Evolutionary conservation across 495 filamentous ascomycete species (phyloP).

Genomic region (Penicillium mononematosum): DNA sequence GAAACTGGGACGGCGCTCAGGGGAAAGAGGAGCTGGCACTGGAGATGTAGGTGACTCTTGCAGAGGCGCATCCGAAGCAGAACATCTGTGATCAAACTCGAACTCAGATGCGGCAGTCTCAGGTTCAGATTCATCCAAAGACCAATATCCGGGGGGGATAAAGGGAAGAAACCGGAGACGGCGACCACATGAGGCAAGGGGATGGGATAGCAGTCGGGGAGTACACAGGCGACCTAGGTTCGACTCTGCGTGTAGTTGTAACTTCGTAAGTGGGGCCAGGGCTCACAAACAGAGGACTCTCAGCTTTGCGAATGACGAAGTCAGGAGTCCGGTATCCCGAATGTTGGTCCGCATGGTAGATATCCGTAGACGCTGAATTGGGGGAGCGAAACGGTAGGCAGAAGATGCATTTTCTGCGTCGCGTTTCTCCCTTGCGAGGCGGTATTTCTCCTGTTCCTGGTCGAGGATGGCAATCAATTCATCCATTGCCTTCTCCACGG

Average conservation of each 20-base stretch:
- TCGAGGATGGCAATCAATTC: not conserved
- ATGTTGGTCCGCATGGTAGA: not conserved
- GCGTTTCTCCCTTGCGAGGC: not conserved
- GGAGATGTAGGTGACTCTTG: not conserved
- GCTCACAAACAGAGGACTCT: not conserved
- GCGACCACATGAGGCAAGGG: not conserved
- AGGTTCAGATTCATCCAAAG: not conserved
- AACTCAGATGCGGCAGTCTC: not conserved
- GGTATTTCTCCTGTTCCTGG: not conserved
- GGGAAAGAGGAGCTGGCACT: not conserved
- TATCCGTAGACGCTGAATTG: not conserved
- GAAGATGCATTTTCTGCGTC: not conserved
- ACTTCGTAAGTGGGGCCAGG: not conserved
- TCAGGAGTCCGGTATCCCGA: not conserved
- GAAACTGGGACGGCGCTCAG: not conserved
- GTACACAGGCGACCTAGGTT: too few relatives aligned
- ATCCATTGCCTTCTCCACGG: not conserved
- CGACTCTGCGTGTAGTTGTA: not conserved
- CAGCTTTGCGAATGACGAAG: not conserved
- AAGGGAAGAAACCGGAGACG: not conserved
- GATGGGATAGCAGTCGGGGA: too few relatives aligned
- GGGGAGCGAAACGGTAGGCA: not conserved
- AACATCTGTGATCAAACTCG: not conserved
- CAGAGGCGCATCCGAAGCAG: not conserved
- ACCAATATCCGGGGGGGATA: not conserved